Evolutionary conservation across 1,284 basidiomycete species (phyloP).

Genomic region (Cryptococcus deneoformans): DNA sequence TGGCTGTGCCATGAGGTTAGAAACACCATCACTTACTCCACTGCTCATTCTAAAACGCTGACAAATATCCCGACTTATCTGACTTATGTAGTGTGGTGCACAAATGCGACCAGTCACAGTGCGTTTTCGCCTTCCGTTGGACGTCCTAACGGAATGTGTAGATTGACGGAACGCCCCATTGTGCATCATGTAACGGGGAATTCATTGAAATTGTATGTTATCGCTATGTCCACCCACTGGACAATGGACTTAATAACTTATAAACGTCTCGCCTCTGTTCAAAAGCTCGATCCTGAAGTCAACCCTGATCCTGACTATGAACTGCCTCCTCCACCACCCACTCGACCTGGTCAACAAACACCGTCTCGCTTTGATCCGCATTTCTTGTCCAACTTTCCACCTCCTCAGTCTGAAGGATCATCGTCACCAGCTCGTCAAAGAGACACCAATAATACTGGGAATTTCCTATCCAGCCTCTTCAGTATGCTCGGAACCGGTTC

Average conservation of each 20-base stretch:
- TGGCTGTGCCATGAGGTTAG: conserved; percentile 46
- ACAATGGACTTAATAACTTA: neutral
- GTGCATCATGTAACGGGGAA: conserved; percentile 43
- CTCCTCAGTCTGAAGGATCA: neutral
- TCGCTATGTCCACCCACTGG: neutral
- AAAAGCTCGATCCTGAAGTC: conserved; percentile 39
- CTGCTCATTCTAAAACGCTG: neutral
- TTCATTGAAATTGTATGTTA: conserved; percentile 44
- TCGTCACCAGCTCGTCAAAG: neutral
- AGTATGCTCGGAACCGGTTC: conserved; percentile 5
- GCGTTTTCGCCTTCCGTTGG: neutral
- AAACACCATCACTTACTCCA: neutral
- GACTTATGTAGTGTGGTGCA: conserved; percentile 29
- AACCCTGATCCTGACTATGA: conserved; percentile 44
- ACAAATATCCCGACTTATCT: conserved; percentile 3
- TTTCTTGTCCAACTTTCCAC: neutral
- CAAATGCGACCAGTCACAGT: conserved; percentile 42
- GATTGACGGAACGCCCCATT: conserved; percentile 32
- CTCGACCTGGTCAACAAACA: conserved; percentile 17
- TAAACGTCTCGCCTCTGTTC: neutral
- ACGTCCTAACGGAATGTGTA: conserved; percentile 6
- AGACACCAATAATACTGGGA: neutral
- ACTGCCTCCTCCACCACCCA: conserved; percentile 34
- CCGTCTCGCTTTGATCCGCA: neutral
- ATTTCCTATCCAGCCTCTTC: conserved; percentile 11